A percentile compares a stretch with the other conserved stretches of the same genome.
Conservation (phyloP, 345 rosid genomes). For the Adansonia digitata region DNA sequence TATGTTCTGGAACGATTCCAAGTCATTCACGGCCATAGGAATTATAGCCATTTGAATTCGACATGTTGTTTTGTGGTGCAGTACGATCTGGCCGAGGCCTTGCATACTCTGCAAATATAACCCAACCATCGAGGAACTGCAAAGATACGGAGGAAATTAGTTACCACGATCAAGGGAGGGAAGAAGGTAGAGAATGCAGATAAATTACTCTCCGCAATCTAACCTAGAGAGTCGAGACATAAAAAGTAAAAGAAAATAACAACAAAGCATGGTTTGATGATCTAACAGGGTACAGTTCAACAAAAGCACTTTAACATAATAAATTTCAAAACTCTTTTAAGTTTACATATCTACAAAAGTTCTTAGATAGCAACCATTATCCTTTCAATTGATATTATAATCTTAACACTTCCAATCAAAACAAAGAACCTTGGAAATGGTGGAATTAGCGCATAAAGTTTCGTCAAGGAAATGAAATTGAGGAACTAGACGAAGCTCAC, state of each 20-base stretch:
- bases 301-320: neutral
- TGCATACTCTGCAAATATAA: slow-evolving; percentile 73
- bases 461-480: neutral
- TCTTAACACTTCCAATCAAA: neutral
- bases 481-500: slow-evolving; percentile 29
- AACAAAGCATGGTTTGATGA: neutral
- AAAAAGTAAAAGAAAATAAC: too few species aligned
- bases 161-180: neutral
- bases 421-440: neutral
- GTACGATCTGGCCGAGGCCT: slow-evolving; percentile 43
- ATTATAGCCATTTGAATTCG: slow-evolving; percentile 19
- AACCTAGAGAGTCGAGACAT: neutral
- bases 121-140: slow-evolving; percentile 80
- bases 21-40: slow-evolving; percentile 31
- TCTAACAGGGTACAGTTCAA: neutral
- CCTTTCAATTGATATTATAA: neutral
- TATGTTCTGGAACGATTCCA: neutral
- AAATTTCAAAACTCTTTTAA: neutral
- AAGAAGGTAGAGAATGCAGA: neutral
- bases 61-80: slow-evolving; percentile 30
- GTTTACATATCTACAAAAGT: neutral
- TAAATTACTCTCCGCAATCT: neutral
- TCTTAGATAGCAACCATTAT: neutral
- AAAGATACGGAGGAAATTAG: slow-evolving; percentile 1
- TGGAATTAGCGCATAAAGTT: neutral